A percentile compares a stretch with the other conserved stretches of the same genome.
Evolutionary conservation across 2,329 filamentous ascomycete species (phyloP).

Genomic region (Aspergillus quadricinctus): DNA sequence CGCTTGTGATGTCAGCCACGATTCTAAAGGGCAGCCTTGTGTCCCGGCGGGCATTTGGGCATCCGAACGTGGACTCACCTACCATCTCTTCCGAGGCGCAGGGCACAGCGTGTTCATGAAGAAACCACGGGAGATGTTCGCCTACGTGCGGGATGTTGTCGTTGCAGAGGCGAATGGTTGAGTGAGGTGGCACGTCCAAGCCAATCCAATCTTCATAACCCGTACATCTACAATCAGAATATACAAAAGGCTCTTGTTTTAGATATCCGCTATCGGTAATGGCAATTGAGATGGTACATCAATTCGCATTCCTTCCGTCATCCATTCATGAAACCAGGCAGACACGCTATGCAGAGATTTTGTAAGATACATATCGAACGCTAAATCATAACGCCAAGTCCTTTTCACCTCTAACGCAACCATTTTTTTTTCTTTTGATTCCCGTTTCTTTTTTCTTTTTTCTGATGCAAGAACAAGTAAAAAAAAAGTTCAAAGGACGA

Average conservation of each 20-base stretch:
- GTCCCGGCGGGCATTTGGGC: conserved; percentile 26
- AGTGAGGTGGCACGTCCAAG: neutral
- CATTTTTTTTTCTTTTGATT: neutral
- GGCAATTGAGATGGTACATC: neutral
- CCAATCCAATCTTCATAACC: neutral
- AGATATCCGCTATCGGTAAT: neutral
- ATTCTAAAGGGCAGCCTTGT: neutral
- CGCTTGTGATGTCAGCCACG: neutral
- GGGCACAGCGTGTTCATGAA: conserved; percentile 32
- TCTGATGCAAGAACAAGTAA: neutral
- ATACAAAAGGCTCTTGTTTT: neutral
- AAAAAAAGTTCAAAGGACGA: neutral
- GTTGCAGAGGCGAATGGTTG: conserved; percentile 8
- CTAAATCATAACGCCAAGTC: neutral
- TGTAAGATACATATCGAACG: neutral
- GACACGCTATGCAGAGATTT: conserved; percentile 4
- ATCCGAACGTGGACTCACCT: conserved; percentile 32
- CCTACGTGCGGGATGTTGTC: conserved; percentile 35
- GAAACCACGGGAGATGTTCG: conserved; percentile 31
- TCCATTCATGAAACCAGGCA: neutral
- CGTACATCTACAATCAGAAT: neutral
- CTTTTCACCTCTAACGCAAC: neutral
- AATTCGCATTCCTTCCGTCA: neutral
- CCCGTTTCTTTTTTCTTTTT: neutral
- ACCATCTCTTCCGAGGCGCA: conserved; percentile 33